Evolutionary conservation across 306 rosid species (phyloP), one percentile per base, ranked within the genome.

Genomic region (Sicyos edulis): DNA sequence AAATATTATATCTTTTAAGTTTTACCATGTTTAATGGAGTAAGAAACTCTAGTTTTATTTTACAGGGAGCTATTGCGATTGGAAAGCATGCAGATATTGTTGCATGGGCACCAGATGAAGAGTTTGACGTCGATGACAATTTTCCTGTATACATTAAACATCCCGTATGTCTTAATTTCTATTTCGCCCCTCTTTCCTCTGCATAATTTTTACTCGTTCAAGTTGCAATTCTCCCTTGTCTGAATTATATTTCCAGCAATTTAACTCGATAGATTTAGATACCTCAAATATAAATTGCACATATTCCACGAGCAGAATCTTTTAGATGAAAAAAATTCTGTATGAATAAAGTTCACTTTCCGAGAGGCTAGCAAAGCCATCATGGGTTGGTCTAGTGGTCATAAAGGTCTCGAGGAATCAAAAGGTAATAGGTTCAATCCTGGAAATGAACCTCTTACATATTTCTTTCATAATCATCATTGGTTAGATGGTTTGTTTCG

Each of bases 41-140:
- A 32, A 7, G 32, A 51, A 29, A 29, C 5, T 29, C 12, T 52
- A 56, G 66, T 66, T 66, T 53, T 37, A 55, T 62, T 40, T 73
- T 80, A 76, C 70, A 93, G 98, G 98, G 98, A 19, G 75, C 84
- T 49, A 88, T 93, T 83, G 86, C 76, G 55, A 72, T 80, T 57
- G 96, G 98, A 81, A 88, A 90, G 51, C 81, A 82, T 81, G 97
- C 97, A 54, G 98, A 93, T 80, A 81, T 93, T 19, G 95, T 87
- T 54, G 93, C 91, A 44, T 93, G 97, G 97, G 87, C 85, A 56
- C 98, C 98, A n/a, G 97, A 88, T 77, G 54, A 53, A 70, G 96
- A 93, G 74, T 86, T 90, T 60, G 78, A 86, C 20, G 91, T 90
- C 67, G 45, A 83, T 49, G 80, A 90, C 10, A 83, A 80, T 73